Percentiles rank a stretch among this genome's conserved stretches.
These are phyloP conservation scores for Cryptosporidium ubiquitum DNA, from an alignment of 169 alveolate genomes.

Conservation along the genomic window DNA sequence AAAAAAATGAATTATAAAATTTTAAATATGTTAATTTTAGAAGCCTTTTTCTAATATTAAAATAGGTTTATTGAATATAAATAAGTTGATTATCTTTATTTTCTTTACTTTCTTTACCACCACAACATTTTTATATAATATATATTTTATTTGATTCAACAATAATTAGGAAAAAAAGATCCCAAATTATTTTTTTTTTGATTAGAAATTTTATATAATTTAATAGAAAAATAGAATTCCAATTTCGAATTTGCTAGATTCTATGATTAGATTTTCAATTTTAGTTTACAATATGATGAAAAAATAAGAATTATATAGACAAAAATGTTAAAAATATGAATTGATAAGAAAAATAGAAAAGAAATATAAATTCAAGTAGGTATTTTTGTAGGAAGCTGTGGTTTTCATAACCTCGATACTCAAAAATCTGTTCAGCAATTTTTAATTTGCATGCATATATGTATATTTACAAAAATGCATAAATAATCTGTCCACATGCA, in stretches of 20 bases:
- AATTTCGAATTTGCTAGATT: no score
- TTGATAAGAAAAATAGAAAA: no score
- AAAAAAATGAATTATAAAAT: background rate
- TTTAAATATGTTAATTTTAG: background rate
- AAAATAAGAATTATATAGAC: no score
- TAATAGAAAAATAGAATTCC: no score
- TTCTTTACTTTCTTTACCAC: background rate
- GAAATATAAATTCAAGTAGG: no score
- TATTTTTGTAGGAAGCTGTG: no score
- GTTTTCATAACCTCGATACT: background rate
- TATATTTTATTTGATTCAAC: no score
- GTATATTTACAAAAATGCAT: background rate
- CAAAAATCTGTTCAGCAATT: background rate
- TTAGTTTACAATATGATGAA: no score
- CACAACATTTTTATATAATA: background rate
- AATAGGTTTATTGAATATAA: background rate
- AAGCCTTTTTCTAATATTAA: background rate
- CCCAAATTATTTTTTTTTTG: no score
- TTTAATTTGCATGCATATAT: background rate
- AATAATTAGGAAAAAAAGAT: background rate
- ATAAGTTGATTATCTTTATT: background rate
- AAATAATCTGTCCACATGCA: background rate
- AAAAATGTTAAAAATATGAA: no score
- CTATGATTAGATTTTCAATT: no score
- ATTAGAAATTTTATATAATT: no score